Percentiles rank a stretch among this genome's conserved stretches.
Evolutionary conservation across 176 grass and related monocot species (phyloP).

Genomic region (Hordeum marinum): DNA sequence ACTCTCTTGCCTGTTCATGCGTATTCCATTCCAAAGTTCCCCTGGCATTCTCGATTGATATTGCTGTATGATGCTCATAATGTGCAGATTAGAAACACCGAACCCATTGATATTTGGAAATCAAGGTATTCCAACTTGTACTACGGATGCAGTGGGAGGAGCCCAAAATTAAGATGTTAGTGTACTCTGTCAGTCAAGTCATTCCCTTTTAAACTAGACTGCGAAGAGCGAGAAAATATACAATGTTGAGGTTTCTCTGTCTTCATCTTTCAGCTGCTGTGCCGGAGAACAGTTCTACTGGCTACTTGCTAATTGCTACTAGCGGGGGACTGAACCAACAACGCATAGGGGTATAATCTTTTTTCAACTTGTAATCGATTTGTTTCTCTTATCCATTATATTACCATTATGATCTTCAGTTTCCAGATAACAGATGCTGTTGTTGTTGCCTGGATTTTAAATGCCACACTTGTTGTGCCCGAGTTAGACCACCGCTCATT

Average conservation of each 20-base stretch:
- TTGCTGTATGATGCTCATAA: background rate
- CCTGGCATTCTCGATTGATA: background rate
- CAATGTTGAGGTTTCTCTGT: background rate
- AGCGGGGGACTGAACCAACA: slow-evolving; percentile 95
- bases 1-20: background rate
- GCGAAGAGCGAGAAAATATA: background rate
- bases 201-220: background rate
- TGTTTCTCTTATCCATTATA: slow-evolving; percentile 36
- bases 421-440: slow-evolving; percentile 93
- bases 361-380: slow-evolving; percentile 16
- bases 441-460: slow-evolving; percentile 89
- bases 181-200: background rate
- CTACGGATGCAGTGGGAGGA: slow-evolving; percentile 63
- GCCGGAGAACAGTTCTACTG: slow-evolving; percentile 66
- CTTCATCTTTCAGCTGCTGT: slow-evolving; percentile 58
- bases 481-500: slow-evolving; percentile 84
- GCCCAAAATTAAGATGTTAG: slow-evolving; percentile 56
- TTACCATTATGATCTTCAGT: slow-evolving; percentile 36
- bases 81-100: slow-evolving; percentile 46
- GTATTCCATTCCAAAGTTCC: background rate
- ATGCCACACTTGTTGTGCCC: slow-evolving; percentile 87
- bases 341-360: slow-evolving; percentile 59
- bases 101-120: slow-evolving; percentile 77
- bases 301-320: slow-evolving; percentile 90
- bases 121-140: slow-evolving; percentile 67